Conservation (phyloP, 2,329 filamentous ascomycete genomes). For the Geoglossum cookeanum region DNA sequence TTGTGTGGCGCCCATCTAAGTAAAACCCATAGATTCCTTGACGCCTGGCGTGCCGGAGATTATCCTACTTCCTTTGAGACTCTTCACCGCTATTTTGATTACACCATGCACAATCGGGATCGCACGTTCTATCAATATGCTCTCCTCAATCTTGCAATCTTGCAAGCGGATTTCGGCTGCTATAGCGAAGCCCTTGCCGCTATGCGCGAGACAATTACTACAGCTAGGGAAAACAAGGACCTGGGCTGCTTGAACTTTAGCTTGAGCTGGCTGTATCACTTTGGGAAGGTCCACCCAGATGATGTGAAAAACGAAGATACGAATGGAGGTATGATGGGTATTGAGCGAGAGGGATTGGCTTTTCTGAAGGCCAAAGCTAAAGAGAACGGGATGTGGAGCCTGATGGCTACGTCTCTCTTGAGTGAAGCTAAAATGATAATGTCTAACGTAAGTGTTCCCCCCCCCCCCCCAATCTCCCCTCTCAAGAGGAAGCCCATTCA, state of each 20-base stretch:
- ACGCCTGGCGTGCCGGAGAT: constrained; percentile 81
- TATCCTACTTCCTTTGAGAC: constrained; percentile 79
- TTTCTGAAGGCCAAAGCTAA: constrained; percentile 76
- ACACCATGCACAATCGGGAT: constrained; percentile 72
- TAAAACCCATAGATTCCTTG: constrained; percentile 46
- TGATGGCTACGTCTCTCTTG: constrained; percentile 66
- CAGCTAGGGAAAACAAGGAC: constrained; percentile 85
- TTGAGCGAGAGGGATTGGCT: constrained; percentile 60
- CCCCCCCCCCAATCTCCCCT: too few species aligned
- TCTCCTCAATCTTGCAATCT: constrained; percentile 74
- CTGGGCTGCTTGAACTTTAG: constrained; percentile 87
- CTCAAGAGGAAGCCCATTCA: not conserved
- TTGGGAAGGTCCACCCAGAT: constrained; percentile 66
- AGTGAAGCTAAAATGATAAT: constrained; percentile 71
- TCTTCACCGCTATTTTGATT: constrained; percentile 90
- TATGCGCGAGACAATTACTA: constrained; percentile 87
- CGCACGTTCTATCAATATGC: constrained; percentile 88
- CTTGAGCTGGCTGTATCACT: constrained; percentile 89
- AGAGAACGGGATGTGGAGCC: constrained; percentile 67
- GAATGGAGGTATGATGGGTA: constrained; percentile 54
- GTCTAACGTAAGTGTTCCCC: constrained; percentile 44
- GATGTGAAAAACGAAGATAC: constrained; percentile 47
- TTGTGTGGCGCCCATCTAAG: not conserved
- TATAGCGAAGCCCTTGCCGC: constrained; percentile 76
- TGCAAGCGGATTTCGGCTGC: constrained; percentile 90